Evolutionary conservation across 345 rosid genomes (phyloP).

Genomic region (Isatis tinctoria): DNA sequence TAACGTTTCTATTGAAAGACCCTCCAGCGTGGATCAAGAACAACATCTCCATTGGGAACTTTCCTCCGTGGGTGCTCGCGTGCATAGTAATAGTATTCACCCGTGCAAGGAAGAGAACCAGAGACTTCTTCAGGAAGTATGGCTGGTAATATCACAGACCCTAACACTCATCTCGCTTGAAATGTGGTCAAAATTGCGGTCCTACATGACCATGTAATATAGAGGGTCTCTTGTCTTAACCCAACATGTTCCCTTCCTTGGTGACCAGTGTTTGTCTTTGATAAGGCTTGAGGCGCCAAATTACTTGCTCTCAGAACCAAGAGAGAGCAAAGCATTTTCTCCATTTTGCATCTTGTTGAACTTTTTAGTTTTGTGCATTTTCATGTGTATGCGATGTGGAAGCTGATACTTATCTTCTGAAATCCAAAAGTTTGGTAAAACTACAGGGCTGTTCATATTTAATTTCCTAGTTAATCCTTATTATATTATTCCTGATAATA

Average conservation of each 20-base stretch:
- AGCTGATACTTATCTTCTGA: background rate
- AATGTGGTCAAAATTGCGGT: conserved; percentile 18
- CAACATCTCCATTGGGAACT: conserved; percentile 44
- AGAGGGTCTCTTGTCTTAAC: conserved; percentile 24
- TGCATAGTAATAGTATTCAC: conserved; percentile 78
- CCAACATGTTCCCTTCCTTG: background rate
- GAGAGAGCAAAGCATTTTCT: conserved; percentile 15
- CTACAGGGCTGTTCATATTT: background rate
- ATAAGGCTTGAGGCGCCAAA: conserved; percentile 11
- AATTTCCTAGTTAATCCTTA: background rate
- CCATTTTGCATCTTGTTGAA: conserved; percentile 14
- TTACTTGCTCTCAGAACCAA: conserved; percentile 24
- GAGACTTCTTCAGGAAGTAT: conserved; percentile 51
- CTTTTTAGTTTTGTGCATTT: background rate
- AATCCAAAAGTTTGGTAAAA: background rate
- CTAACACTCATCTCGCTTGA: conserved; percentile 5
- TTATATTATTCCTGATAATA: too few relatives aligned
- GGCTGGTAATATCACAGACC: conserved; percentile 33
- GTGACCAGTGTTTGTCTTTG: conserved; percentile 14
- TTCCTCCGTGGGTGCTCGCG: conserved; percentile 92
- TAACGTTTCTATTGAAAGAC: conserved; percentile 56
- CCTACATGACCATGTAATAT: conserved; percentile 11
- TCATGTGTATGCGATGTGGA: background rate
- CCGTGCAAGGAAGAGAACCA: conserved; percentile 92
- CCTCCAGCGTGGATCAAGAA: conserved; percentile 64